Percentiles rank a stretch among this genome's conserved stretches.
phyloP scores from a whole-genome alignment of 345 rosid genomes.

The Excoecaria cochinchinensis region DNA sequence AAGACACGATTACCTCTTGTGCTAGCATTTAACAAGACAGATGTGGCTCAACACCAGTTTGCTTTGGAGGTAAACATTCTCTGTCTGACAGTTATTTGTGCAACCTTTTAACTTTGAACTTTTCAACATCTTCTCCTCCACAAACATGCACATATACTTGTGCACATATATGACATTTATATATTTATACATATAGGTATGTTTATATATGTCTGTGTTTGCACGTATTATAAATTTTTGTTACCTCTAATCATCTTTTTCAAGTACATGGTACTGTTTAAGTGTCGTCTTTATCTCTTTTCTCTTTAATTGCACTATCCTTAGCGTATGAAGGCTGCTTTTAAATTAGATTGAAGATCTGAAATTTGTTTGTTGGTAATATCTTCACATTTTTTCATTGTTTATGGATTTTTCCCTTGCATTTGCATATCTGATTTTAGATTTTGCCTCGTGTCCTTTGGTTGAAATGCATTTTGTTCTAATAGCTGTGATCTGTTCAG shows the following conservation, averaged over 20 bases:
- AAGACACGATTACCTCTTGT: constrained; percentile 77
- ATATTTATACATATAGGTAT: too few species aligned
- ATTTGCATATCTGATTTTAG: neutral
- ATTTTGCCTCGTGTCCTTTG: neutral
- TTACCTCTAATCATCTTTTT: too few species aligned
- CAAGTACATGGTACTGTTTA: neutral
- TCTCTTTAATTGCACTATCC: neutral
- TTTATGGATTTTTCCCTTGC: neutral
- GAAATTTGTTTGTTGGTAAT: neutral
- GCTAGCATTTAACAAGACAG: constrained; percentile 76
- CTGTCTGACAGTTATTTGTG: neutral
- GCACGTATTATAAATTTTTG: too few species aligned
- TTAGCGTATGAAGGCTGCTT: neutral
- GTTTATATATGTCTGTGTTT: too few species aligned
- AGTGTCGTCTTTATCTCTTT: neutral
- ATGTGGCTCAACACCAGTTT: constrained; percentile 79
- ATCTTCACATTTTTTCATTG: neutral
- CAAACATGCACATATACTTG: too few species aligned
- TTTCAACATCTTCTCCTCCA: too few species aligned
- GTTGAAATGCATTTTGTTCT: neutral
- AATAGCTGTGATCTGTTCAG: constrained; percentile 31
- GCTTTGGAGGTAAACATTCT: constrained; percentile 64
- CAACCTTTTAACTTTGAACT: neutral
- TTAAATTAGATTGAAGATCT: neutral
- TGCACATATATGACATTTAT: too few species aligned